A percentile compares a stretch with the other conserved stretches of the same genome.
Conservation (phyloP, 2,329 filamentous ascomycete genomes). For the Botrytis cinerea region DNA sequence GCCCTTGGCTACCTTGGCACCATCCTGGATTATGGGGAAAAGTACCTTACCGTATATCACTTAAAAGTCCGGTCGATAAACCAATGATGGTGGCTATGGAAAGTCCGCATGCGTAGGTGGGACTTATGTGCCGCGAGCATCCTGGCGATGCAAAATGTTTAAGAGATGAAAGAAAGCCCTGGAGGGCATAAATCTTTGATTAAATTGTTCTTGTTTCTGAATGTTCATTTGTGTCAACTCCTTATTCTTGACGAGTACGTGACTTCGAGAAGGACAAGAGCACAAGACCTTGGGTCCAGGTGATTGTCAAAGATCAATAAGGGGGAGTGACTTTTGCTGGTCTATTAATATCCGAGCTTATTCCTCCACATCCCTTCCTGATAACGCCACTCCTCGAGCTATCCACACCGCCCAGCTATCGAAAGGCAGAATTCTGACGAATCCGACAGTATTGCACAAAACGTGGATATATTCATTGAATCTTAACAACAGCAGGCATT, state of each 20-base stretch:
- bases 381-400: neutral
- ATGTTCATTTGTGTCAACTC: neutral
- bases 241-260: neutral
- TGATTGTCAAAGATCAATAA: neutral
- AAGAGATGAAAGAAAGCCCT: slow-evolving; percentile 2
- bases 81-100: neutral
- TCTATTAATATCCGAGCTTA: slow-evolving; percentile 1
- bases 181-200: neutral
- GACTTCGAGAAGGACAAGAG: neutral
- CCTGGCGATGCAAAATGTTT: neutral
- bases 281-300: neutral
- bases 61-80: neutral
- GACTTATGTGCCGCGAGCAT: slow-evolving; percentile 3
- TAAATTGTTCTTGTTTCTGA: neutral
- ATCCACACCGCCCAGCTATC: slow-evolving; percentile 13
- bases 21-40: slow-evolving; percentile 19
- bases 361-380: neutral
- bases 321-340: neutral
- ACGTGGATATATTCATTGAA: slow-evolving; percentile 14
- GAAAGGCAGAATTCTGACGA: slow-evolving; percentile 8
- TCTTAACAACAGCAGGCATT: neutral
- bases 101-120: slow-evolving; percentile 15
- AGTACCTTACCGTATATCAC: neutral
- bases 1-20: slow-evolving; percentile 19
- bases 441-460: slow-evolving; percentile 6